Base-by-base conservation (phyloP, 768 basidiomycete species). In the Phlebiopsis flavidoalba region DNA sequence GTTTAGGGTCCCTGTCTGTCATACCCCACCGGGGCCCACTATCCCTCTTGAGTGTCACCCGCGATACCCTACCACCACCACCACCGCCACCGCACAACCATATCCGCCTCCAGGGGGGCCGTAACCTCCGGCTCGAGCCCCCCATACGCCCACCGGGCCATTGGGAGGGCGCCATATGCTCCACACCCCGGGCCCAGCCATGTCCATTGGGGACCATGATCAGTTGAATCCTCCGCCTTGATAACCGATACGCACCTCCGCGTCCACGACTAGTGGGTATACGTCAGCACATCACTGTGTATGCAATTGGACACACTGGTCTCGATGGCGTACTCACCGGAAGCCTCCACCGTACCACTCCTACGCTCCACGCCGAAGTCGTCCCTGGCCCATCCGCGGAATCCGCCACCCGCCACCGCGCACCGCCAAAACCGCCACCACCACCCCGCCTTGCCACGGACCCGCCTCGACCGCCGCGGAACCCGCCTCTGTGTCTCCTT, bases 1-100 rank as follows among this genome's bases (percentile, higher is more conserved):
- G 87, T 75, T 93, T 93, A 36, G 80, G 68, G 65, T 92, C 91
- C 65, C 91, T 83, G 73, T 93, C 91, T n/a, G 70, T 93, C 91
- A 73, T 81, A 89, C 73, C n/a, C 87, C 87, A 76, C 87, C 85
- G 57, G n/a, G 87, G 19, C 21, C 53, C 81, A 70, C 87, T 86
- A 70, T 81, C 81, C 64, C 90, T 84, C 75, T 91, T 91, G 77
- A 90, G 85, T n/a, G 70, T 88, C 88, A 40, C 82, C n/a, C 82
- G 63, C 86, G 84, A 73, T 81, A 84, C 57, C 84, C n/a, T n/a
- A n/a, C n/a, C 84, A 67, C 83, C 83, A 58, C 81, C 82, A 33
- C 77, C 81, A 35, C 19, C 31, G 10, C 78, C 76, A 52, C 74
- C 70, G n/a, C n/a, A n/a, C n/a, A n/a, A 45, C 77, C 78, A 58